A percentile compares a stretch with the other conserved stretches of the same genome.
phyloP scores from a whole-genome alignment of 1,284 basidiomycete species.

The Fomitopsis palustris region DNA sequence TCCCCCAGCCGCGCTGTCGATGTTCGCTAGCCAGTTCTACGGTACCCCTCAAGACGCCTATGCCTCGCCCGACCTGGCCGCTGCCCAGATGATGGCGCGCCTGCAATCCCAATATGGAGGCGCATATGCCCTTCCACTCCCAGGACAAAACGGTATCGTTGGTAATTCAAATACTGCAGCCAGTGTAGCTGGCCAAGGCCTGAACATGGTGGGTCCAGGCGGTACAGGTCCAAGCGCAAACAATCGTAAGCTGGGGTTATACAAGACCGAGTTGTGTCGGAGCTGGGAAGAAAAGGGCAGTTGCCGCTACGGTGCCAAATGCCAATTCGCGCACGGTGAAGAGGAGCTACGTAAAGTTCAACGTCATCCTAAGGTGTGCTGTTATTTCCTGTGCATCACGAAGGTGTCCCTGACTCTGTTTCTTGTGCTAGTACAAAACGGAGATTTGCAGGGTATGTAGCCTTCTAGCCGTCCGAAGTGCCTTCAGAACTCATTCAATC shows the following conservation, averaged over 20 bases:
- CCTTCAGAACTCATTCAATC: constrained; percentile 12
- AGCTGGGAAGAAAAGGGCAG: constrained; percentile 92
- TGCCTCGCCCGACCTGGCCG: constrained; percentile 43
- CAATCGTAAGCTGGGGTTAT: constrained; percentile 83
- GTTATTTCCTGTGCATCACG: constrained; percentile 1
- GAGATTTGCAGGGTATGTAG: constrained; percentile 80
- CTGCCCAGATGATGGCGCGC: constrained; percentile 53
- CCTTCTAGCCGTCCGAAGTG: constrained; percentile 9
- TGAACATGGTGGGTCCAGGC: constrained; percentile 27
- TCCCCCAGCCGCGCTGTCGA: constrained; percentile 39
- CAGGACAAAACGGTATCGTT: constrained; percentile 18
- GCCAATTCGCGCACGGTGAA: constrained; percentile 89
- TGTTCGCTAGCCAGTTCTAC: constrained; percentile 71
- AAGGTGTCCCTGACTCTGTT: constrained; percentile 10
- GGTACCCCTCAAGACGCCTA: constrained; percentile 54
- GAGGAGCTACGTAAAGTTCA: constrained; percentile 79
- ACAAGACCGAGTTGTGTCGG: constrained; percentile 90
- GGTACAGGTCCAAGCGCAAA: constrained; percentile 75
- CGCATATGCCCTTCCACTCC: constrained; percentile 44
- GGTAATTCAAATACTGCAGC: constrained; percentile 14
- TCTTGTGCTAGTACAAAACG: constrained; percentile 71
- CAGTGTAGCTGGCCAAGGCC: constrained; percentile 33
- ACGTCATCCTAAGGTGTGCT: constrained; percentile 78
- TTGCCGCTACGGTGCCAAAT: constrained; percentile 85
- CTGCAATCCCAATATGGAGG: constrained; percentile 48